Base-by-base conservation (phyloP, 2,329 filamentous ascomycete species). In the Monosporascus sp. region DNA sequence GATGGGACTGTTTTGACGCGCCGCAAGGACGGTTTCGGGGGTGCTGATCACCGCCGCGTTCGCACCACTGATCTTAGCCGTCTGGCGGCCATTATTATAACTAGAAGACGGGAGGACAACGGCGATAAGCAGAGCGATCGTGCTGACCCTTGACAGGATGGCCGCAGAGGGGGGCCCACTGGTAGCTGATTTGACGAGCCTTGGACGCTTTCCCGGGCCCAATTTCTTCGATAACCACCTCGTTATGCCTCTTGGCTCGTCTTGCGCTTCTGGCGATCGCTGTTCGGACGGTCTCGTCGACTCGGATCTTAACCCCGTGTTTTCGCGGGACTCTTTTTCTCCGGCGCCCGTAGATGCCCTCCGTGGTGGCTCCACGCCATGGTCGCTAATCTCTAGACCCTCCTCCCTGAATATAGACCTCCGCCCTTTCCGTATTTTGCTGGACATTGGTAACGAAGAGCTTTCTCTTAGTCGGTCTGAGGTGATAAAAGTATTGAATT, bases 361-460 rank as follows among this genome's bases (percentile, higher is more conserved):
- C 27, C 59, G 52, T 54, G 51, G 61, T 14, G 51, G 47, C 27
- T 59, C 56, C 37, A 63, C 60, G n/a, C 65, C 61, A 38, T 43
- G 54, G 24, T 60, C 54, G 35, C 71, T 71, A 43, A 72, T 68
- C 48, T 72, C 67, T 20, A 81, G 60, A 5, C 78, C 79, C 41
- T 75, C 63, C 64, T 82, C 79, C 60, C 70, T 78, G 58, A 82
- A 82, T 52, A 80, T 68, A 22, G 78, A 81, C 58, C 69, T 75
- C 48, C 78, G 72, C 43, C 72, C 76, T 61, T 79, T 80, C 55
- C 67, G 70, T 47, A 80, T 74, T 52, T 74, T 78, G 59, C 69
- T 69, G 41, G 60, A 60, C 68, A 75, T 74, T 27, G 68, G 65
- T 57, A 77, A 72, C 1, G 68, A 61, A 47, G 72, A 72, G 53